phyloP scores from a whole-genome alignment of 140 eudicot genomes.

The Flaveria floridana region DNA sequence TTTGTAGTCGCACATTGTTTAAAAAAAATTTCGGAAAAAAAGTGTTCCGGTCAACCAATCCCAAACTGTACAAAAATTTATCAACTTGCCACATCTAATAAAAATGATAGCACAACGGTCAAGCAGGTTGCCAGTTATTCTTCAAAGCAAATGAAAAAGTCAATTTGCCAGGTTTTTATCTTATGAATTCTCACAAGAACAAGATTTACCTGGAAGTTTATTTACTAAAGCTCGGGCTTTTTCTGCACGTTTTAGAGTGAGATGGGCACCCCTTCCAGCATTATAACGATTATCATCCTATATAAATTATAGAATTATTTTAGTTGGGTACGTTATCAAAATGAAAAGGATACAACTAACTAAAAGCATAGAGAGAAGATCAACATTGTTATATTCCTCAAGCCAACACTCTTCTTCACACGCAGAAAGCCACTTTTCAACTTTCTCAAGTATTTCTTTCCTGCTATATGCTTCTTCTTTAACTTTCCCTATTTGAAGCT shows the following conservation, averaged over 20 bases:
- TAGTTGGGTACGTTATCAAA: conserved; percentile 4
- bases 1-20: neutral
- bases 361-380: conserved; percentile 12
- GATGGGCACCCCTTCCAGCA: conserved; percentile 96
- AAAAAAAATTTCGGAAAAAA: neutral
- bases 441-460: conserved; percentile 89
- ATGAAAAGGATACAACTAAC: conserved; percentile 9
- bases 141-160: too few species aligned
- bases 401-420: conserved; percentile 97
- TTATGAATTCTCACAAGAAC: conserved; percentile 12
- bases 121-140: too few species aligned
- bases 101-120: neutral
- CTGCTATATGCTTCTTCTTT: conserved; percentile 84
- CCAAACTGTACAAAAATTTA: neutral
- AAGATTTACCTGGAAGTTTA: conserved; percentile 76
- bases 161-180: neutral
- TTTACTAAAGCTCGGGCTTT: conserved; percentile 80
- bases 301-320: neutral
- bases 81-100: neutral
- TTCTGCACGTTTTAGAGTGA: conserved; percentile 86
- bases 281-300: conserved; percentile 93
- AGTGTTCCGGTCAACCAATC: neutral
- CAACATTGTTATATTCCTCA: conserved; percentile 79
- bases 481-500: conserved; percentile 64
- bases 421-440: conserved; percentile 89